Evolutionary conservation across 176 grass and related monocot species (phyloP).

Genomic region (Carex cristatella): DNA sequence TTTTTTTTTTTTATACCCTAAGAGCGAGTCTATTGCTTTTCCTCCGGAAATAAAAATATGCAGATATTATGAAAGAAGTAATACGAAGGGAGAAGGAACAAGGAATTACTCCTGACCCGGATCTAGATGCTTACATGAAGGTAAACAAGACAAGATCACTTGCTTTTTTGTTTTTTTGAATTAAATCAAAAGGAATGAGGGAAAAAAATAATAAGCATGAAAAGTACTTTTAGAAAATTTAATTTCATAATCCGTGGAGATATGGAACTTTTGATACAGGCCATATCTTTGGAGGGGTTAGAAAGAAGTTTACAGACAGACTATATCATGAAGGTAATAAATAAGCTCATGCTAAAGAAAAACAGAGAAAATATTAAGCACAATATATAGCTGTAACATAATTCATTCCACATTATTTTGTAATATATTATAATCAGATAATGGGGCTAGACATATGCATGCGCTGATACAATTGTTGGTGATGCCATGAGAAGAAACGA

Average conservation of each 20-base stretch:
- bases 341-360: not conserved
- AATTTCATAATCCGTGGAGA: not conserved
- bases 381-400: not conserved
- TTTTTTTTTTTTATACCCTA: not conserved
- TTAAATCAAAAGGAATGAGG: not conserved
- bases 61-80: constrained; percentile 61
- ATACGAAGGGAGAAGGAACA: constrained; percentile 57
- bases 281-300: constrained; percentile 64
- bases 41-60: not conserved
- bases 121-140: constrained; percentile 85
- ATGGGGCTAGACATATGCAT: constrained; percentile 83
- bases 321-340: constrained; percentile 80
- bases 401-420: not conserved
- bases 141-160: constrained; percentile 1
- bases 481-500: constrained; percentile 77
- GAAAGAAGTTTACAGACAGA: constrained; percentile 76
- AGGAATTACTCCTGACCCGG: constrained; percentile 50
- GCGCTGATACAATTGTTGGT: constrained; percentile 52
- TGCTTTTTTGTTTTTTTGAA: not conserved
- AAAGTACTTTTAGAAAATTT: not conserved
- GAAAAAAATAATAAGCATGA: not conserved
- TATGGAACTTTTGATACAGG: constrained; percentile 25
- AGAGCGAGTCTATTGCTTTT: not conserved
- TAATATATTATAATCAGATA: constrained; percentile 35
- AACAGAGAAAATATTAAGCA: not conserved